Evolutionary conservation across 2,329 filamentous ascomycete species (phyloP), one percentile per base, ranked within the genome.

Genomic region (Diaporthe citriasiana): DNA sequence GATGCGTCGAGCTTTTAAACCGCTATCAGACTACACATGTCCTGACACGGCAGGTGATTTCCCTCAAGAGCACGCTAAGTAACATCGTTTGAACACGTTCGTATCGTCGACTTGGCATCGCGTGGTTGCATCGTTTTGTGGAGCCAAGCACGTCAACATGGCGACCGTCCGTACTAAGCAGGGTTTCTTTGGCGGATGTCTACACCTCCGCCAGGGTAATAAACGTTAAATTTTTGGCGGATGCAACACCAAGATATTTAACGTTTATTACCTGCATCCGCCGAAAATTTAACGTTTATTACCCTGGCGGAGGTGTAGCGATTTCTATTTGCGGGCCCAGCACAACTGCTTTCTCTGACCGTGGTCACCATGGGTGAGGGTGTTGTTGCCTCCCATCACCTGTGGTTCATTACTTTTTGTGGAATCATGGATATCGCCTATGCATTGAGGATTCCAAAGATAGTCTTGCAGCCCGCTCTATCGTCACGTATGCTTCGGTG

Each of bases 61-160:
- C n/a, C n/a, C 25, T 19, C 19, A 17, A 12, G 13, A 63, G 57
- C 35, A 42, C 38, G n/a, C 35, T 27, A 60, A n/a, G 57, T 22
- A 22, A 27, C 57, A 63, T 63, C n/a, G n/a, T n/a, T n/a, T n/a
- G n/a, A n/a, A n/a, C n/a, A n/a, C n/a, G 57, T 63, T 63, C 57
- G 57, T 63, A 13, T 63, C 45, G 38, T 40, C 38, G 25, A 63
- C 57, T 63, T 63, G 57, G 57, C 57, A 45, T 30, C n/a, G 57
- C 57, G 15, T 63, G 38, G 57, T 63, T 45, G 38, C 57, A 63
- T 27, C 25, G 15, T 40, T 63, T 63, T 15, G 57, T 42, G 38
- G 57, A 45, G 25, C 57, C 57, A 45, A 42, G 57, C 57, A 45
- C 40, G 59, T 45, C 57, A 45, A 63, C 59, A 63, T 13, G 25